phyloP scores from a whole-genome alignment of 1,284 basidiomycete species.

The Phaffia rhodozyma region DNA sequence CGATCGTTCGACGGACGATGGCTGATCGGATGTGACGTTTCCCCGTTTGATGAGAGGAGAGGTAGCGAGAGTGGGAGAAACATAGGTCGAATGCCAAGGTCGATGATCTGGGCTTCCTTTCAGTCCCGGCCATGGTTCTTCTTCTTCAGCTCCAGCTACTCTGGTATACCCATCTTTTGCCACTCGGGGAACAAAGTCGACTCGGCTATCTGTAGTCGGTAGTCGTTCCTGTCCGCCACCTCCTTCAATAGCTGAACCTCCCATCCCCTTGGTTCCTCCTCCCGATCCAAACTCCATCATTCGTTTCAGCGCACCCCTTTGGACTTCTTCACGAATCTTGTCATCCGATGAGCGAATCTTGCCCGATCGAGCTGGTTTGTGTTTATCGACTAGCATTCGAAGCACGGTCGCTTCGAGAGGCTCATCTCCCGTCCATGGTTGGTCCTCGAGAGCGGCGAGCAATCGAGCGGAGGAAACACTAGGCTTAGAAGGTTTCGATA shows the following conservation, averaged over 20 bases:
- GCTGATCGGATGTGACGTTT: background rate
- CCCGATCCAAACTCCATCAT: background rate
- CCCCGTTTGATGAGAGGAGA: slow-evolving; percentile 11
- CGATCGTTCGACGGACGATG: background rate
- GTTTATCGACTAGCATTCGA: slow-evolving; percentile 8
- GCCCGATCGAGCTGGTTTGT: slow-evolving; percentile 10
- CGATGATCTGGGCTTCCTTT: slow-evolving; percentile 12
- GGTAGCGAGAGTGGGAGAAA: background rate
- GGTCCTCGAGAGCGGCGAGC: background rate
- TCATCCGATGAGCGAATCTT: slow-evolving; percentile 10
- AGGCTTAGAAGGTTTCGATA: background rate
- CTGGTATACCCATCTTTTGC: too few species aligned
- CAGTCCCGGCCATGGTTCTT: too few species aligned
- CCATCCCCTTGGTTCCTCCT: background rate
- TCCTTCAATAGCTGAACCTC: background rate
- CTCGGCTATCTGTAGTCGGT: too few species aligned
- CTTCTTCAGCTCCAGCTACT: too few species aligned
- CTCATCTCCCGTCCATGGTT: slow-evolving; percentile 13
- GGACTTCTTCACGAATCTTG: slow-evolving; percentile 6
- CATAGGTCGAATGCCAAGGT: slow-evolving; percentile 13
- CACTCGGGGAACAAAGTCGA: too few species aligned
- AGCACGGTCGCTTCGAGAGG: slow-evolving; percentile 7
- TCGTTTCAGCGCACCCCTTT: background rate
- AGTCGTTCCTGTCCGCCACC: background rate
- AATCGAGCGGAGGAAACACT: background rate